Evolutionary conservation across 768 basidiomycete species (phyloP).

Genomic region (Ramaria sp.): DNA sequence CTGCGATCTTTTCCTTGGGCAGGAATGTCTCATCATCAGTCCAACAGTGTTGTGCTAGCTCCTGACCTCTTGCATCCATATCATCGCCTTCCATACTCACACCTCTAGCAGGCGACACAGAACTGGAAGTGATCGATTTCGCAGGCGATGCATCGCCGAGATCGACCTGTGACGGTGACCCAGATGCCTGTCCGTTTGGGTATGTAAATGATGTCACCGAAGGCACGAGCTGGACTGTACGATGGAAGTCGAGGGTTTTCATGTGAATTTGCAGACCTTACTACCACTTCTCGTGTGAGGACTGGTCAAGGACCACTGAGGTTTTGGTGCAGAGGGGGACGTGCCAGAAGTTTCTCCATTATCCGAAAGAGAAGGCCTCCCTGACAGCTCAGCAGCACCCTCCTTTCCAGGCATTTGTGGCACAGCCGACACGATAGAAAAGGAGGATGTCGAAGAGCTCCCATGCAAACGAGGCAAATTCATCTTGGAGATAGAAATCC

Average conservation of each 20-base stretch:
- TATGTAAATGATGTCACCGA: constrained; percentile 3
- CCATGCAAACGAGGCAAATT: neutral
- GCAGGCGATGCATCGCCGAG: constrained; percentile 40
- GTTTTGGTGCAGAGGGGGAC: constrained; percentile 24
- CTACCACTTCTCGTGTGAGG: constrained; percentile 28
- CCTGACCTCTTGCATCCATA: constrained; percentile 53
- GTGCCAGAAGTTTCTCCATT: constrained; percentile 6
- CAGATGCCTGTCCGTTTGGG: neutral
- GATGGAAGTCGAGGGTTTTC: constrained; percentile 13
- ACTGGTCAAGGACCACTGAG: constrained; percentile 41
- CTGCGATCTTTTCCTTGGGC: constrained; percentile 85
- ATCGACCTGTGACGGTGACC: constrained; percentile 42
- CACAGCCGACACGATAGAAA: neutral
- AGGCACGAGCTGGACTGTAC: constrained; percentile 12
- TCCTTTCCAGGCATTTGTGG: neutral
- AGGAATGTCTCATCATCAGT: constrained; percentile 79
- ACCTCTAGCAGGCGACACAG: constrained; percentile 27
- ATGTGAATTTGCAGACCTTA: constrained; percentile 32
- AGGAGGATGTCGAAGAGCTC: constrained; percentile 8
- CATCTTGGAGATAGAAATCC: constrained; percentile 2
- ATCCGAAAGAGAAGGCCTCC: neutral
- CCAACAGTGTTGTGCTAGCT: constrained; percentile 72
- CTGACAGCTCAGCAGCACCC: neutral
- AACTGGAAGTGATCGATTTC: constrained; percentile 22
- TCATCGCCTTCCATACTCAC: constrained; percentile 40